Percentiles rank a stretch among this genome's conserved stretches.
These are phyloP conservation scores for Fagus sylvatica DNA, from an alignment of 306 rosid species.

Conservation along the genomic window DNA sequence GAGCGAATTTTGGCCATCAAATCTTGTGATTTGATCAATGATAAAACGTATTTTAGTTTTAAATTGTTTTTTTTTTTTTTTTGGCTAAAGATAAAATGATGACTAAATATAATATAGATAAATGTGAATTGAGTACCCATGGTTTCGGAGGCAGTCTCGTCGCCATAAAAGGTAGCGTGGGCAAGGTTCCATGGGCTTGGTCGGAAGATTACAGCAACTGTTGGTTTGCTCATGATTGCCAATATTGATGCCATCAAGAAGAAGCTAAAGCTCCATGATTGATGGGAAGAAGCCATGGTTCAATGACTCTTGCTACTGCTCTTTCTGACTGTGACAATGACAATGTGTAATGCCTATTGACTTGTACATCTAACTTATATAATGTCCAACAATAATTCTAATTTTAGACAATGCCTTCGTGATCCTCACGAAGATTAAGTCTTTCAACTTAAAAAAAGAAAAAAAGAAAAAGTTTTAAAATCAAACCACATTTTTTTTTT, in stretches of 20 bases:
- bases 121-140: conserved; percentile 56
- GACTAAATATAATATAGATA: neutral
- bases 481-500: neutral
- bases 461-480: neutral
- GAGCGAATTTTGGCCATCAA: too few species aligned
- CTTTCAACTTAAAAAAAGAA: conserved; percentile 13
- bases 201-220: conserved; percentile 27
- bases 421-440: conserved; percentile 54
- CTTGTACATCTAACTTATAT: conserved; percentile 35
- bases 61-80: neutral
- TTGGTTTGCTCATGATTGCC: conserved; percentile 25
- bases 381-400: conserved; percentile 22
- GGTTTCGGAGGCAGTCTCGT: conserved; percentile 76
- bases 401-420: conserved; percentile 32
- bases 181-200: conserved; percentile 73
- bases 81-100: neutral
- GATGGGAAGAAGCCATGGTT: conserved; percentile 53
- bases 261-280: conserved; percentile 32
- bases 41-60: too few species aligned
- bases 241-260: conserved; percentile 32
- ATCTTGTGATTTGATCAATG: too few species aligned
- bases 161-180: conserved; percentile 91
- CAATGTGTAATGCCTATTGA: conserved; percentile 31
- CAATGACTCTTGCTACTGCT: neutral
- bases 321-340: conserved; percentile 1